phyloP scores from a whole-genome alignment of 495 filamentous ascomycete species.

The Filosporella fistucella region DNA sequence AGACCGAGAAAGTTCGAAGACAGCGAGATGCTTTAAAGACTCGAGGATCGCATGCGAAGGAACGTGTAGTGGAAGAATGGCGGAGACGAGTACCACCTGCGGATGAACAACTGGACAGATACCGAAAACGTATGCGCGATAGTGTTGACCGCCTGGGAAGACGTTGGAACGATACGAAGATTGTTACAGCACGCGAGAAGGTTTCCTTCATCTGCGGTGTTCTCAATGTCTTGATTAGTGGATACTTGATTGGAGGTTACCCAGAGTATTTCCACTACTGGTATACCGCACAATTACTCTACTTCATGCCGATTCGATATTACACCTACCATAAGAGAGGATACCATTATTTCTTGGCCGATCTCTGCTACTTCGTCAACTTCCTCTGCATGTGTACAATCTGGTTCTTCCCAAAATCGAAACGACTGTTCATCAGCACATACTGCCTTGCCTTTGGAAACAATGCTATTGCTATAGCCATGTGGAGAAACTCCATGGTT shows the following conservation, averaged over 20 bases:
- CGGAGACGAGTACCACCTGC: slow-evolving; percentile 74
- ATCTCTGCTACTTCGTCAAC: slow-evolving; percentile 98
- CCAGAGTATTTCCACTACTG: slow-evolving; percentile 87
- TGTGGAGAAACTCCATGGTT: slow-evolving; percentile 98
- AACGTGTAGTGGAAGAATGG: slow-evolving; percentile 85
- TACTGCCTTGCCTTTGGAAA: slow-evolving; percentile 93
- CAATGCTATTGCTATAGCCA: slow-evolving; percentile 95
- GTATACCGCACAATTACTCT: slow-evolving; percentile 81
- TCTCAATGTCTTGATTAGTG: slow-evolving; percentile 94
- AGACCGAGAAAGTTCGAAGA: slow-evolving; percentile 78
- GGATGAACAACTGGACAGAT: slow-evolving; percentile 90
- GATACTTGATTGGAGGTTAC: slow-evolving; percentile 83
- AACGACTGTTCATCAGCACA: slow-evolving; percentile 86
- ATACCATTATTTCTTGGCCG: slow-evolving; percentile 96
- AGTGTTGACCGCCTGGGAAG: slow-evolving; percentile 82
- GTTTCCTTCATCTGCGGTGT: slow-evolving; percentile 93
- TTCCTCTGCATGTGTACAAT: slow-evolving; percentile 74
- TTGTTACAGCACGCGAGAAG: slow-evolving; percentile 88
- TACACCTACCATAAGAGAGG: slow-evolving; percentile 85
- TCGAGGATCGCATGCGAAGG: slow-evolving; percentile 26
- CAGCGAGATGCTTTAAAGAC: slow-evolving; percentile 58
- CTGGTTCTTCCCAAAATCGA: slow-evolving; percentile 88
- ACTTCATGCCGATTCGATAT: slow-evolving; percentile 95
- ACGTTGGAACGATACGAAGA: slow-evolving; percentile 83
- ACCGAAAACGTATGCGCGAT: slow-evolving; percentile 77